A percentile compares a stretch with the other conserved stretches of the same genome.
These are phyloP conservation scores for Pythium chondricola DNA, from an alignment of 352 stramenopile genomes.

Conservation along the genomic window DNA sequence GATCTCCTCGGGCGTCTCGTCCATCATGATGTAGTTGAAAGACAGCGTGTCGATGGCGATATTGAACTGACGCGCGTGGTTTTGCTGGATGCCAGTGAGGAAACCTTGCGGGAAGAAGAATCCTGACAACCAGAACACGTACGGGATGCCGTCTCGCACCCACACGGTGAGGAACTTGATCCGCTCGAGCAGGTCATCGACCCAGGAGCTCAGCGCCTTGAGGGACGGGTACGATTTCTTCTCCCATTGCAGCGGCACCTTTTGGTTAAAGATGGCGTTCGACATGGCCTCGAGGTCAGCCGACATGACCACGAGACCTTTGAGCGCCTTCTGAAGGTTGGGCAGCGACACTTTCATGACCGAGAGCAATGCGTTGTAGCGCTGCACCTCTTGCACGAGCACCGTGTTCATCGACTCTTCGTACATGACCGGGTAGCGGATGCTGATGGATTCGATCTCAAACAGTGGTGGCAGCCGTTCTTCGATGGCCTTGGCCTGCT, in stretches of 20 bases:
- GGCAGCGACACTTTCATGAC: constrained; percentile 83
- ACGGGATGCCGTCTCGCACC: constrained; percentile 40
- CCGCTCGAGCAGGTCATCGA: constrained; percentile 81
- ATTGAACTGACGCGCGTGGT: constrained; percentile 70
- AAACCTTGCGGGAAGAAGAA: constrained; percentile 82
- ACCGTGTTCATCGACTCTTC: constrained; percentile 91
- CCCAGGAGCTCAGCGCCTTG: constrained; percentile 84
- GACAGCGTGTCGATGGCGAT: constrained; percentile 75
- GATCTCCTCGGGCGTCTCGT: constrained; percentile 28
- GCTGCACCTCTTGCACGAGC: constrained; percentile 88
- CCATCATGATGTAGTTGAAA: constrained; percentile 57
- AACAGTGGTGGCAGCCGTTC: constrained; percentile 63
- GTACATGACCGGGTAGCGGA: constrained; percentile 84
- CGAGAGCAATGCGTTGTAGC: constrained; percentile 82
- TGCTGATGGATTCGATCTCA: constrained; percentile 82
- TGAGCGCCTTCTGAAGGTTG: constrained; percentile 85
- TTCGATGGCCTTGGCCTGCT: constrained; percentile 81
- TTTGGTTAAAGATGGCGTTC: constrained; percentile 81
- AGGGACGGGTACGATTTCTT: constrained; percentile 89
- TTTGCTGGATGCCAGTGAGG: constrained; percentile 77
- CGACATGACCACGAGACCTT: constrained; percentile 59
- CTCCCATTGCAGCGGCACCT: constrained; percentile 84
- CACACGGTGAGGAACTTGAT: constrained; percentile 61
- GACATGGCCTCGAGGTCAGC: constrained; percentile 71
- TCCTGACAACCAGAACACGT: constrained; percentile 68